A percentile compares a stretch with the other conserved stretches of the same genome.
phyloP scores from a whole-genome alignment of 1,284 basidiomycete species.

The Athelia sp. region DNA sequence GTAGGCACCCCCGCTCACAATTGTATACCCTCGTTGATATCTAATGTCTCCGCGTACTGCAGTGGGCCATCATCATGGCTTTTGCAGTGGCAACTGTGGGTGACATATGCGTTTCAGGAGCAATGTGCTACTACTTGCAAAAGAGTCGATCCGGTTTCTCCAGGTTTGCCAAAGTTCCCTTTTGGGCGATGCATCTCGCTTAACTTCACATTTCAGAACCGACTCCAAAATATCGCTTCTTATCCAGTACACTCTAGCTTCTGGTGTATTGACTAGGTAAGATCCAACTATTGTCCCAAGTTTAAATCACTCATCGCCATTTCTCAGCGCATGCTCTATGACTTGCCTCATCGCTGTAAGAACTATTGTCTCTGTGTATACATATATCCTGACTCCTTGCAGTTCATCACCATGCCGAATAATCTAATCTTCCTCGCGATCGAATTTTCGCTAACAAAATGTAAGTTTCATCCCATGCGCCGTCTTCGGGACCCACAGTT shows the following conservation, averaged over 20 bases:
- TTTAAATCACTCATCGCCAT: neutral
- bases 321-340: neutral
- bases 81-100: neutral
- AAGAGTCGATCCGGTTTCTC: neutral
- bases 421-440: neutral
- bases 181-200: neutral
- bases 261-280: neutral
- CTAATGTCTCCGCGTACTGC: neutral
- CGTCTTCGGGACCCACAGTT: neutral
- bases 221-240: neutral
- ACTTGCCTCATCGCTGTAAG: neutral
- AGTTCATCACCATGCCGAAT: neutral
- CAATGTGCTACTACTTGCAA: neutral
- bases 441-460: neutral
- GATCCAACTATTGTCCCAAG: neutral
- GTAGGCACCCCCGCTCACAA: neutral
- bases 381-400: neutral
- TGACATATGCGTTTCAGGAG: neutral
- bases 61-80: neutral
- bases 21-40: neutral
- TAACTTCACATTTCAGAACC: neutral
- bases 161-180: neutral
- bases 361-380: neutral
- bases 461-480: neutral
- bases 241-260: neutral